Evolutionary conservation across 371 early-diverging fungal genomes (phyloP), one percentile per base, ranked within the genome.

Genomic region (Thermomucor indicae-seudaticae): DNA sequence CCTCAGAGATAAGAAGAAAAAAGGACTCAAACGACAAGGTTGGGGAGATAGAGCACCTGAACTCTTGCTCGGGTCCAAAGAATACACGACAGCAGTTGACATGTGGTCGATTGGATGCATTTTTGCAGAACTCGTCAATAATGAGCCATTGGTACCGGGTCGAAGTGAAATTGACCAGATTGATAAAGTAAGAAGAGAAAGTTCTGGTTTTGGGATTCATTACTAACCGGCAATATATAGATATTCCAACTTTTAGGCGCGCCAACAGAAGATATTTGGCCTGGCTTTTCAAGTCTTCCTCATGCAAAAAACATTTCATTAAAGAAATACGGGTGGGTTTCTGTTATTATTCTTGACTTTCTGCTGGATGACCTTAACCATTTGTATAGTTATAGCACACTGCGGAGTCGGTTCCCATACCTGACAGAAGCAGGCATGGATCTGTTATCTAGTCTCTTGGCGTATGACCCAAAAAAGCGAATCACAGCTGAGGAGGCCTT

Each of bases 51-150:
- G 98, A 65, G 88, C 99, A 0, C 99, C 99, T 2, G 99, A 99
- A 60, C 69, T 99, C 4, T 64, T 99, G n/a, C 65, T 96, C 8
- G 99, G 99, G 11, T 80, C 79, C 3, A 91, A 85, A 48, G 80
- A 89, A 50, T 99, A 99, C 69, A 81, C 92, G 1, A 91, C 91
- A 0, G 91, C 95, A 0, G 80, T 99, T 20, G 99, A 99, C 61
- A 93, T 99, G 72, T 99, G 99, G 99, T 91, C 92, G 5, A 83
- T 94, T 25, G 96, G 96, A 1, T 93, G 97, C 53, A 93, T 97
- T 38, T 89, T 96, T 69, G 93, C 87, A 24, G 97, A 97, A 58
- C 69, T 96, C 38, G 59, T 94, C 25, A 75, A 78, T 44, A 81
- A 85, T 31, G 75, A 82, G 45, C 89, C 92, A 10, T 53, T 92